A percentile compares a stretch with the other conserved stretches of the same genome.
Evolutionary conservation across 2,329 filamentous ascomycete species (phyloP).

Genomic region (Dactylonectria macrodidyma): DNA sequence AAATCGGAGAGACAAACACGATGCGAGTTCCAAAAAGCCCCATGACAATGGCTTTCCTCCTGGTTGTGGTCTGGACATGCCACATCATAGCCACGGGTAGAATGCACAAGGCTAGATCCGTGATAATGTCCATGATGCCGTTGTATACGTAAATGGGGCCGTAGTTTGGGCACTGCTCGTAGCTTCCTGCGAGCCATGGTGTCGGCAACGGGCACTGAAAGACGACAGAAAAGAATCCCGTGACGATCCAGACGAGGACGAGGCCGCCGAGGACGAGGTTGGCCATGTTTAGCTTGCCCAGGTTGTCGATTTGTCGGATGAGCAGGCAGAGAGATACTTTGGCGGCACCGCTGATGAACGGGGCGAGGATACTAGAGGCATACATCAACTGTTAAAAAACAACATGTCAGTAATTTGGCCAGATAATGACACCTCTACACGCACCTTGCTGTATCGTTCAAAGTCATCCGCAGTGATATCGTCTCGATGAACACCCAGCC

Average conservation of each 20-base stretch:
- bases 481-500: conserved; percentile 34
- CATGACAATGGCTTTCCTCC: conserved; percentile 39
- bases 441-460: conserved; percentile 37
- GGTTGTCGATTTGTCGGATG: conserved; percentile 40
- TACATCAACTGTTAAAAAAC: conserved; percentile 37
- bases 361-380: conserved; percentile 33
- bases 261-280: conserved; percentile 32
- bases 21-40: conserved; percentile 40
- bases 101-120: conserved; percentile 34
- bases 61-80: conserved; percentile 40
- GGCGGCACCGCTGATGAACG: conserved; percentile 38
- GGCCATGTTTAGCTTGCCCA: conserved; percentile 33
- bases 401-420: conserved; percentile 11
- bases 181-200: conserved; percentile 34
- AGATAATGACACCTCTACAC: neutral
- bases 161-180: conserved; percentile 29
- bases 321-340: conserved; percentile 43
- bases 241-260: conserved; percentile 29
- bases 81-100: conserved; percentile 46
- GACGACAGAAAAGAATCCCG: conserved; percentile 32
- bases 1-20: conserved; percentile 26
- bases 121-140: conserved; percentile 35
- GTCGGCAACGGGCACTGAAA: conserved; percentile 39
- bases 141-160: conserved; percentile 39
- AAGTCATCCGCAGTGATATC: conserved; percentile 21